These are phyloP conservation scores for Peniophora sp. DNA, from an alignment of 1,284 basidiomycete species.

Conservation along the genomic window DNA sequence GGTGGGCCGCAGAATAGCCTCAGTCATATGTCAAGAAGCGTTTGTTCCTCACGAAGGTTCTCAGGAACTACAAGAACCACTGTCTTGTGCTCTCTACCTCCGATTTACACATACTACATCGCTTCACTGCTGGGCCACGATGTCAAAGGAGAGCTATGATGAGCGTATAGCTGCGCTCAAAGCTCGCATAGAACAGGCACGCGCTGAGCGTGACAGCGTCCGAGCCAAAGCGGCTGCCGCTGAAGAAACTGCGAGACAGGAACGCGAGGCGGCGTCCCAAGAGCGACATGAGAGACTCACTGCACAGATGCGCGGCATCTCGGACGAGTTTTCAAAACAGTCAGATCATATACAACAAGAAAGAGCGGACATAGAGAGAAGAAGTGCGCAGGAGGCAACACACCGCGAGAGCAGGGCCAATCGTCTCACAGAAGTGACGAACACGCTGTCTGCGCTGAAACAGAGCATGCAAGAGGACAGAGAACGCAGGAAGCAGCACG, in stretches of 20 bases:
- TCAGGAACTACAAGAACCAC: no score
- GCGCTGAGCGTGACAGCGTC: conserved; percentile 5
- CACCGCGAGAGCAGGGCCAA: conserved; percentile 1
- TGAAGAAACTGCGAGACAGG: conserved; percentile 1
- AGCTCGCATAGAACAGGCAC: conserved; percentile 8
- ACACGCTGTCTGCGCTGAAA: conserved; percentile 1
- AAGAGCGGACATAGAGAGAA: conserved; percentile 1
- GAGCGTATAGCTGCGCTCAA: conserved; percentile 2
- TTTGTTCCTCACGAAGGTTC: no score
- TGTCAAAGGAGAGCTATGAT: neutral
- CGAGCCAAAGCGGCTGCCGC: conserved; percentile 1
- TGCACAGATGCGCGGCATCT: conserved; percentile 9
- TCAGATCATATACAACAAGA: conserved; percentile 2
- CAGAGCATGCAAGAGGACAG: neutral
- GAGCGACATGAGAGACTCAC: conserved; percentile 6
- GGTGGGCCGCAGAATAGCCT: no score
- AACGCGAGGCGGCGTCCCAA: conserved; percentile 1
- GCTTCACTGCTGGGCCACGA: no score
- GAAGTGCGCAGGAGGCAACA: neutral
- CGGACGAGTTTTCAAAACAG: conserved; percentile 3
- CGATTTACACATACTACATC: no score
- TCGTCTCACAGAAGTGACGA: conserved; percentile 3
- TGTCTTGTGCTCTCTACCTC: no score
- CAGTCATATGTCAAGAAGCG: no score
- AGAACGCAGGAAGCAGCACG: neutral